Percentiles rank a stretch among this genome's conserved stretches.
Conservation (phyloP, 2,329 filamentous ascomycete genomes). For the Fusarium penzigii region DNA sequence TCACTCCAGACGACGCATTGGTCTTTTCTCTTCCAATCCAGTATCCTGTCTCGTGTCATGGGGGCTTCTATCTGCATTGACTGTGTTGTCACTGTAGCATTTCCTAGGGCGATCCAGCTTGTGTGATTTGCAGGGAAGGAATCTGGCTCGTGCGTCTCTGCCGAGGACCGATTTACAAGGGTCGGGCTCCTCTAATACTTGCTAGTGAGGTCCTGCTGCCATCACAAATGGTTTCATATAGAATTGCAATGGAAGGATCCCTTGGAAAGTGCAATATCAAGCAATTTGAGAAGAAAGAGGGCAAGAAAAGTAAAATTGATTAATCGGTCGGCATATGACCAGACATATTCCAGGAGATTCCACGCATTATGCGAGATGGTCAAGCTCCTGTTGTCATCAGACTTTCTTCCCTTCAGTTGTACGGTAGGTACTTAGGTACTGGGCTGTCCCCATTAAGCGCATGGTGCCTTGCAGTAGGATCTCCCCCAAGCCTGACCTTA, state of each 20-base stretch:
- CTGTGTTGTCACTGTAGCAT: no score
- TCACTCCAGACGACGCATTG: not conserved
- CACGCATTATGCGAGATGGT: not conserved
- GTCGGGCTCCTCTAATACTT: not conserved
- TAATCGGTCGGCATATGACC: not conserved
- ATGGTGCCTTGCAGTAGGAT: conserved; percentile 24
- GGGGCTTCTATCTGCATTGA: not conserved
- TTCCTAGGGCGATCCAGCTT: no score
- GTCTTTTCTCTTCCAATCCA: not conserved
- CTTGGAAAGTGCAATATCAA: not conserved
- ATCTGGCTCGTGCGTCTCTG: conserved; percentile 7
- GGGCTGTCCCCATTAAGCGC: conserved; percentile 19
- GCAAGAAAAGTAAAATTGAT: not conserved
- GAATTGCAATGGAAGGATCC: not conserved
- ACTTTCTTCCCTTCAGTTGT: conserved; percentile 9
- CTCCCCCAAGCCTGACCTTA: conserved; percentile 14
- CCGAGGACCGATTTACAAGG: conserved; percentile 3
- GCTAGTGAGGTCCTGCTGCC: not conserved
- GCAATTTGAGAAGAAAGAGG: not conserved
- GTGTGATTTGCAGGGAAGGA: conserved; percentile 1
- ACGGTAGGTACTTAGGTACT: not conserved
- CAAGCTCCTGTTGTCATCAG: no score
- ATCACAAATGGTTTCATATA: not conserved
- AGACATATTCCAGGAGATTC: not conserved
- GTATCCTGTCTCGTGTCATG: conserved; percentile 1